Conservation (phyloP, 1,284 basidiomycete genomes). For the Porogramme epimiltina region DNA sequence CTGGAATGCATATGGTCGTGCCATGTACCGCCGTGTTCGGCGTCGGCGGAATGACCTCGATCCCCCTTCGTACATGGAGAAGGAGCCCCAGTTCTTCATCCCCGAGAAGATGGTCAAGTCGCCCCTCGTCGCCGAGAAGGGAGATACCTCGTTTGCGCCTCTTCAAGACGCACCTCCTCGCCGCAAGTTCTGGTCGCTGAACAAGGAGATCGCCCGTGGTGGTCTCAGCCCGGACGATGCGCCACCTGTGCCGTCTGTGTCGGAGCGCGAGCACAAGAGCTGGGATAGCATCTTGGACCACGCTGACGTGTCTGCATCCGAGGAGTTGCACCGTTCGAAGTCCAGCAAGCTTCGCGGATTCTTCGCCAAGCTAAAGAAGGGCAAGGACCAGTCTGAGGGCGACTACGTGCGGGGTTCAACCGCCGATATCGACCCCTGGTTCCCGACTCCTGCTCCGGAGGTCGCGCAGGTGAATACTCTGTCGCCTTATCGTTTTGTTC, state of each 20-base stretch:
- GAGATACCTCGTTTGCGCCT: neutral
- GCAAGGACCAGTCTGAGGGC: neutral
- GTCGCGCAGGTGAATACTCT: neutral
- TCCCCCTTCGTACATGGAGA: constrained; percentile 47
- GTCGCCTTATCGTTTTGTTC: too few species aligned
- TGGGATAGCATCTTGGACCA: constrained; percentile 55
- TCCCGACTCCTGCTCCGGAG: neutral
- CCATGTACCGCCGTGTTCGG: constrained; percentile 44
- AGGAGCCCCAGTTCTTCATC: neutral
- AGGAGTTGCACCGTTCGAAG: constrained; percentile 17
- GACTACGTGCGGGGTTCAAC: constrained; percentile 20
- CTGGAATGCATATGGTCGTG: constrained; percentile 65
- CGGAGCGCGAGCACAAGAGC: constrained; percentile 36
- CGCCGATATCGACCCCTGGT: neutral
- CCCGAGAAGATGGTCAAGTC: constrained; percentile 14
- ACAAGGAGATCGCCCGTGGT: neutral
- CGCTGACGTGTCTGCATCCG: constrained; percentile 25
- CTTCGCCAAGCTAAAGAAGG: neutral
- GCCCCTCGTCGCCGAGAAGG: constrained; percentile 36
- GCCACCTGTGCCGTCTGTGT: neutral
- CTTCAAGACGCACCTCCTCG: neutral
- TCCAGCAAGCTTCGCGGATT: constrained; percentile 32
- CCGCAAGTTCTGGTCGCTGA: neutral
- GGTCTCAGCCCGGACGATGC: neutral
- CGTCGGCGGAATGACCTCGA: constrained; percentile 53